These are phyloP conservation scores for Solanum lignicaule DNA, from an alignment of 257 asterid genomes.

Conservation along the genomic window DNA sequence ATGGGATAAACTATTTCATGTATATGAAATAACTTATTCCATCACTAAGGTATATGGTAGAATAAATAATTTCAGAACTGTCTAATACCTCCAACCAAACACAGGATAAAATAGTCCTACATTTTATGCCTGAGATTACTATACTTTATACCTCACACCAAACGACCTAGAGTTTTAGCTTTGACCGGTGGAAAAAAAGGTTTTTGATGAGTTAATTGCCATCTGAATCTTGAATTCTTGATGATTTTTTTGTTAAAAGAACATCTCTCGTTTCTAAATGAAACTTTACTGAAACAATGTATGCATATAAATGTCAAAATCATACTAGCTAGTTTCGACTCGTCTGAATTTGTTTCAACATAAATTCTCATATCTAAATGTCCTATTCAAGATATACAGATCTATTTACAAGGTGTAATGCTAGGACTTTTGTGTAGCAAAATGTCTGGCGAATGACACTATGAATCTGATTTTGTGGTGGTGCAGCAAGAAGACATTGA, in stretches of 20 bases:
- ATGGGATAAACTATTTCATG: neutral
- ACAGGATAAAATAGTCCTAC: no score
- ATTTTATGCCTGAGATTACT: no score
- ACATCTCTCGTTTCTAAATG: neutral
- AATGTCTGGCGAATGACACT: neutral
- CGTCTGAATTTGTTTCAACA: neutral
- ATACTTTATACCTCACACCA: neutral
- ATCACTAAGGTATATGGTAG: no score
- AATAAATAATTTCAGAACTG: neutral
- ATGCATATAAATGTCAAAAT: neutral
- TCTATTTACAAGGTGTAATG: neutral
- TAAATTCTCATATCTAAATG: neutral
- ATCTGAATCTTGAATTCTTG: neutral
- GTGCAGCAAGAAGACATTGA: conserved; percentile 81
- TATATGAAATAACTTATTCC: neutral
- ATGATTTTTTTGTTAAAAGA: neutral
- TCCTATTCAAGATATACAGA: neutral
- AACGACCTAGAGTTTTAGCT: neutral
- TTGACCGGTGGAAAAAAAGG: neutral
- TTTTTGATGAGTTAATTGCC: neutral
- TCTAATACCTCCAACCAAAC: neutral
- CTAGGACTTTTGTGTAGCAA: neutral
- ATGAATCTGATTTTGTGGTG: neutral
- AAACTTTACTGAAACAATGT: neutral
- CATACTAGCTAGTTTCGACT: neutral